Conservation (phyloP, 2,329 filamentous ascomycete species). For the Ophiosphaerella korrae region DNA sequence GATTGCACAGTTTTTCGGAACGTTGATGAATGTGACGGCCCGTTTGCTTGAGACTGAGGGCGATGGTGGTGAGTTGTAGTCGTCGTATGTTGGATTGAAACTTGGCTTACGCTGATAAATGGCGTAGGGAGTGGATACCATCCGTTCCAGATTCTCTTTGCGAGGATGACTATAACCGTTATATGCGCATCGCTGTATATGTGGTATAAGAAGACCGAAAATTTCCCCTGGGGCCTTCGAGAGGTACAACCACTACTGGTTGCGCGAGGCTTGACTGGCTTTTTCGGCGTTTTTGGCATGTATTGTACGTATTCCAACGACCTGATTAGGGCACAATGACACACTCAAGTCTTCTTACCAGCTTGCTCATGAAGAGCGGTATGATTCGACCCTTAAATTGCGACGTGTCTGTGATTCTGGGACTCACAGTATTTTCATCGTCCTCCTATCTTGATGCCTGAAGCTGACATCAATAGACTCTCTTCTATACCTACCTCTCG, state of each 20-base stretch:
- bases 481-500: constrained; percentile 78
- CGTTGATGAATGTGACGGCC: constrained; percentile 83
- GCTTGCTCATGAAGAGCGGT: not conserved
- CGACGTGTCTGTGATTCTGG: not conserved
- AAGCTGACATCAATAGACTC: constrained; percentile 53
- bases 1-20: constrained; percentile 78
- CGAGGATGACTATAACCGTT: constrained; percentile 76
- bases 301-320: constrained; percentile 59
- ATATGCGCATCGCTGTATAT: constrained; percentile 73
- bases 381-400: not conserved
- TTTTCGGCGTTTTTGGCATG: constrained; percentile 79
- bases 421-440: constrained; percentile 4
- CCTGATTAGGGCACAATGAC: constrained; percentile 3
- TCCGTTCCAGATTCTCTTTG: constrained; percentile 79
- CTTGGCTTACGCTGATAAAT: not conserved
- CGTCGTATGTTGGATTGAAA: not conserved
- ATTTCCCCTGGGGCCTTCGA: constrained; percentile 71
- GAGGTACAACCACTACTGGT: constrained; percentile 72
- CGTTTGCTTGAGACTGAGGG: constrained; percentile 72
- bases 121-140: constrained; percentile 66
- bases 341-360: constrained; percentile 2
- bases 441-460: constrained; percentile 18
- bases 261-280: constrained; percentile 70
- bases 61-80: constrained; percentile 55
- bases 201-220: constrained; percentile 69